Conservation (phyloP, 208 protist genomes). For the Herpetomonas tarakana region DNA sequence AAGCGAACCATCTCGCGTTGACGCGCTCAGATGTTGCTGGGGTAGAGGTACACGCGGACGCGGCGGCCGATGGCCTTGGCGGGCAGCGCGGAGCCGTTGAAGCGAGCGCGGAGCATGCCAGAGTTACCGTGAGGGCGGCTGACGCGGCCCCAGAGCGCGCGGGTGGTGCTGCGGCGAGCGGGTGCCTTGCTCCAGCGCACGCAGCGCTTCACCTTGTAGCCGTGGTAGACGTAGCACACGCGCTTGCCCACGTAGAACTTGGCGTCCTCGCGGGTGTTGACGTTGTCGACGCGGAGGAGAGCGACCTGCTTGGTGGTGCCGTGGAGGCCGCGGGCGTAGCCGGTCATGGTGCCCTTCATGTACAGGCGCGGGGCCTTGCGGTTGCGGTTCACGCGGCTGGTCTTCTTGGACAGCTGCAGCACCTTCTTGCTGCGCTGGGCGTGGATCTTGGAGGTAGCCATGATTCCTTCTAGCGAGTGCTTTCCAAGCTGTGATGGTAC, state of each 20-base stretch:
- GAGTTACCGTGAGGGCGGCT: conserved; percentile 96
- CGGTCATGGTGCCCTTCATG: conserved; percentile 90
- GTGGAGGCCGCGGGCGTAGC: conserved; percentile 89
- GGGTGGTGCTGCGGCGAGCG: conserved; percentile 85
- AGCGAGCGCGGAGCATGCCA: conserved; percentile 97
- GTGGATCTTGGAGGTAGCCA: conserved; percentile 73
- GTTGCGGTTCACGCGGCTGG: conserved; percentile 78
- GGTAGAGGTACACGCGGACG: conserved; percentile 98
- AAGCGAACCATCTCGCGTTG: too few relatives aligned
- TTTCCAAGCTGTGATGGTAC: background rate
- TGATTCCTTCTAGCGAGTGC: conserved; percentile 11
- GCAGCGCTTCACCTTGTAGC: conserved; percentile 92
- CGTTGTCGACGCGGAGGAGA: conserved; percentile 97
- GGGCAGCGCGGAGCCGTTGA: conserved; percentile 94
- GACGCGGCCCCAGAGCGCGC: conserved; percentile 98
- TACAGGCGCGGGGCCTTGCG: conserved; percentile 88
- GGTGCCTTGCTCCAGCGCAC: conserved; percentile 90
- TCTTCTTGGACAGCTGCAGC: conserved; percentile 85
- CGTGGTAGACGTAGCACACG: conserved; percentile 98
- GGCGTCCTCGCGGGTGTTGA: conserved; percentile 94
- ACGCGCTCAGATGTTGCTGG: conserved; percentile 94
- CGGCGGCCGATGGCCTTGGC: conserved; percentile 94
- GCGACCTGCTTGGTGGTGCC: conserved; percentile 94
- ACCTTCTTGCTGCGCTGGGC: conserved; percentile 91
- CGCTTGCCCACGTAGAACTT: conserved; percentile 99